A percentile compares a stretch with the other conserved stretches of the same genome.
These are phyloP conservation scores for Arabidopsis hybrid DNA, from an alignment of 441 rosid species.

Conservation along the genomic window DNA sequence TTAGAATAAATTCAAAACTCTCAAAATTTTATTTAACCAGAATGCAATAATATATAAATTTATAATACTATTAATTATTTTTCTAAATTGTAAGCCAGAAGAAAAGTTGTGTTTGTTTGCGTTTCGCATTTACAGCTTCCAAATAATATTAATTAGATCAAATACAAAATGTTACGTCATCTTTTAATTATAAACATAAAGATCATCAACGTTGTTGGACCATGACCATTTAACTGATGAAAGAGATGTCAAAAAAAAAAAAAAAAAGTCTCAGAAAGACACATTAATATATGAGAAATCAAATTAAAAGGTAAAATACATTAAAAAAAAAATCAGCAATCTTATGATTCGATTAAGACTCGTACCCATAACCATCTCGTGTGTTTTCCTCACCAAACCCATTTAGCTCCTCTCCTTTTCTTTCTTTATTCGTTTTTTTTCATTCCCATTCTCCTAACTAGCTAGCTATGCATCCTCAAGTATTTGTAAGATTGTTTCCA, in stretches of 20 bases:
- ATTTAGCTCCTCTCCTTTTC: neutral
- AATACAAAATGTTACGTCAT: neutral
- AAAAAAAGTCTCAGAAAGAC: neutral
- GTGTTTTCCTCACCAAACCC: slow-evolving; percentile 39
- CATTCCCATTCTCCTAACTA: neutral
- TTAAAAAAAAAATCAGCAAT: slow-evolving; percentile 21
- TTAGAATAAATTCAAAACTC: neutral
- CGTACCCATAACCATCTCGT: slow-evolving; percentile 26
- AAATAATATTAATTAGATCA: neutral
- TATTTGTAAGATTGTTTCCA: neutral
- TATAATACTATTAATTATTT: slow-evolving; percentile 1
- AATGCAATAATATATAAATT: neutral
- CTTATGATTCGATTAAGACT: slow-evolving; percentile 43
- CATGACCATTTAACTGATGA: slow-evolving; percentile 4
- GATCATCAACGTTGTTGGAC: neutral
- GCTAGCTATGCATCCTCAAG: slow-evolving; percentile 20
- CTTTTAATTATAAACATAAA: neutral
- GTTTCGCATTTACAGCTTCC: neutral
- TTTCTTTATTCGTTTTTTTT: neutral
- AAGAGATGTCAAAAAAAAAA: too few species aligned
- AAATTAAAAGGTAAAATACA: slow-evolving; percentile 3
- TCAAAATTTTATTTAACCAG: neutral
- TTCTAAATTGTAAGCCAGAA: neutral
- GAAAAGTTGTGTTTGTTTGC: neutral
- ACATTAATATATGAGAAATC: neutral